phyloP scores from a whole-genome alignment of 2,329 filamentous ascomycete species.

The Penicillium sp. region DNA sequence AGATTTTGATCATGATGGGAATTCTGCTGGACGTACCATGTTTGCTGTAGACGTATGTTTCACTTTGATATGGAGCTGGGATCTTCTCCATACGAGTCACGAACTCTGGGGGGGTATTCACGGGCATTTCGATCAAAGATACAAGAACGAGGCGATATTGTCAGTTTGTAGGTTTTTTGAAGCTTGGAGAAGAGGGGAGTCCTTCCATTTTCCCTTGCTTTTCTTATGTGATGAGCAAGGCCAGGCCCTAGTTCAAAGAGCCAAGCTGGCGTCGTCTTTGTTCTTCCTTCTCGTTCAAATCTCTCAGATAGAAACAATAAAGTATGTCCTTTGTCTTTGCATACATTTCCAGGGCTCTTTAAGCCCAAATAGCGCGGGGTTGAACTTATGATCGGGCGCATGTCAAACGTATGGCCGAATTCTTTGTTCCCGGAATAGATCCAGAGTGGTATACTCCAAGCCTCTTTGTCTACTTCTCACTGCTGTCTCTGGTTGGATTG shows the following conservation, averaged over 20 bases:
- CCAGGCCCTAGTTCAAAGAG: background rate
- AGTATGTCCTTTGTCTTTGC: background rate
- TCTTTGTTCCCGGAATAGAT: conserved; percentile 9
- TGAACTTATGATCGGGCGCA: background rate
- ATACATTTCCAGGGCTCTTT: background rate
- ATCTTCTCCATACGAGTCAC: conserved; percentile 6
- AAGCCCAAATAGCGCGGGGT: background rate
- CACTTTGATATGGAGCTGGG: conserved; percentile 1
- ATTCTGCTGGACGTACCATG: background rate
- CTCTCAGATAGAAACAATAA: too few species aligned
- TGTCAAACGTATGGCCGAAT: background rate
- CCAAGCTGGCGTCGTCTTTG: background rate
- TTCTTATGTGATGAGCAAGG: background rate
- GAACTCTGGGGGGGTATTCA: background rate
- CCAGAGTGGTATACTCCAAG: background rate
- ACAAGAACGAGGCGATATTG: too few species aligned
- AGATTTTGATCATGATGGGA: background rate
- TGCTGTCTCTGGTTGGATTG: background rate
- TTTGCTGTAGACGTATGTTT: background rate
- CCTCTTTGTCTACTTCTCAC: conserved; percentile 1
- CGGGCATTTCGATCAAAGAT: background rate
- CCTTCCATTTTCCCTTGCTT: background rate
- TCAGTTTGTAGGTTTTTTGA: too few species aligned
- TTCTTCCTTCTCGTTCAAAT: background rate
- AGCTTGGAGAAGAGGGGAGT: too few species aligned